Percentiles rank a stretch among this genome's conserved stretches.
phyloP scores from a whole-genome alignment of 345 rosid genomes.

The thale cress (Arabidopsis thaliana) region TAIR10.1 NC_003075.7:11320501-11321000 shows the following conservation, averaged over 20 bases:
- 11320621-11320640: neutral
- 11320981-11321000: slow-evolving; percentile 49
- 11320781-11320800: slow-evolving; percentile 2
- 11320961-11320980: slow-evolving; percentile 46
- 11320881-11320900: slow-evolving; percentile 35
- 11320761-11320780: slow-evolving; percentile 6
- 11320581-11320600: neutral
- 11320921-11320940: slow-evolving; percentile 14
- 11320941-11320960: slow-evolving; percentile 19
- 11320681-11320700: neutral
- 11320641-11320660: neutral
- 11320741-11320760: slow-evolving; percentile 2
- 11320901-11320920: slow-evolving; percentile 8
- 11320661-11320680: slow-evolving; percentile 24
- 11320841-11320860: neutral
- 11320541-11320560: slow-evolving; percentile 40
- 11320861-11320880: slow-evolving; percentile 1
- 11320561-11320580: slow-evolving; percentile 36
- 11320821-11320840: neutral
- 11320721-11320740: slow-evolving; percentile 15
- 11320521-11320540: slow-evolving; percentile 36
- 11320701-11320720: slow-evolving; percentile 23
- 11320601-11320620: neutral
- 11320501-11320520: slow-evolving; percentile 43
- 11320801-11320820: slow-evolving; percentile 14